Base-by-base conservation (phyloP, 768 basidiomycete genomes). In the Russula sp. region DNA sequence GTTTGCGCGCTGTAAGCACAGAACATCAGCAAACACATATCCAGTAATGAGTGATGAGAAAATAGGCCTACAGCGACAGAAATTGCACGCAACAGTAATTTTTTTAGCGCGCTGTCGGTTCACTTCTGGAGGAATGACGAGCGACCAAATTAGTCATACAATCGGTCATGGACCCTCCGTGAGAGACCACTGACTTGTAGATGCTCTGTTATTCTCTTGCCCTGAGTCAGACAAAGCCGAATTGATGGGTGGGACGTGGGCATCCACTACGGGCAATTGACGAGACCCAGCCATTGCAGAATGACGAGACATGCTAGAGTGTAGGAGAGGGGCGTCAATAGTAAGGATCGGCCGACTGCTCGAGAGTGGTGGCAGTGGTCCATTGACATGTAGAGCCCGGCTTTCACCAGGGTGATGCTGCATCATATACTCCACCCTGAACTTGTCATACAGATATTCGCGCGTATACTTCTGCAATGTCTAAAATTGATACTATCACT, bases 31-130 rank as follows among this genome's bases (percentile, higher is more conserved):
- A 69, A 66, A 67, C 11, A 56, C 53, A 58, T 7, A 39, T 39
- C 56, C 51, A 43, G 56, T 49, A 58, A 29, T 60, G 63, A 56
- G 32, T 45, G 57, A 29, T 60, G 63, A 56, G 32, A 45, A 42
- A 22, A 68, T 57, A 60, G 56, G 58, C 45, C 75, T 73, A 91
- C 90, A 91, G 64, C 90, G 86, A 76, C 90, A 93, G 73, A 93
- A 93, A 73, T 93, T 91, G 77, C 90, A 93, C 42, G 90, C 90
- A 48, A 92, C 89, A 22, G 87, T 90, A 57, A 92, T 92, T 74
- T 93, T 91, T 78, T 90, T 91, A 57, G 85, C 82, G 60, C 88
- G 81, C 66, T 82, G 82, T 66, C 86, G 86, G 64, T 78, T 78
- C 38, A 83, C 81, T 71, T 79, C 84, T 84, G 67, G 58, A 61